Evolutionary conservation across 805 yeast genomes (phyloP), one percentile per base, ranked within the genome.

Genomic region (Torulaspora delbrueckii): DNA sequence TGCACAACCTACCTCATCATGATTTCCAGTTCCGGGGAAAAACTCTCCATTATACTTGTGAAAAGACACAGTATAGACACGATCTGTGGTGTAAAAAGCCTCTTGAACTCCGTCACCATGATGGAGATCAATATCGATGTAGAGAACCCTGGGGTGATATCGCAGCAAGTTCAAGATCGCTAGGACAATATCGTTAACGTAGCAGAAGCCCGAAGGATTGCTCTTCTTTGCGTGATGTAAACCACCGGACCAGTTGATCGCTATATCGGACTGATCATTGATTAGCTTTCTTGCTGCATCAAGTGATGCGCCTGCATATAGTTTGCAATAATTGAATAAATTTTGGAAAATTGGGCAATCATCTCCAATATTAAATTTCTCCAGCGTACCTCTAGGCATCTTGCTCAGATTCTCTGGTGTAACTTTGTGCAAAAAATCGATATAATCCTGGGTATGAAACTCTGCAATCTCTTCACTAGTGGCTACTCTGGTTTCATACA

Each of bases 71-170:
- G 96, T 87, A 87, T 85, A 86, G 30, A 88, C 96, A 37, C 96
- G 70, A 65, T 89, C 96, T 1, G 96, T 86, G 26, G 95, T 79
- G 63, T 88, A 89, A 58, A 88, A 88, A 1, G 96, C 96, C 65
- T 89, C 96, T 63, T 89, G 95, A 4, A 88, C 96, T 50, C 96
- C 96, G 65, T 88, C 96, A 26, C 96, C 96, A 61, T 88, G 96
- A 62, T 88, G 96, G 19, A 88, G 82, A 63, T 88, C 96, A 42
- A 86, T 88, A 62, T 88, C 96, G 47, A 88, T 85, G 63, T 88
- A 88, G 37, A 88, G 66, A 8, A 88, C 96, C 47, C 96, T 77
- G 24, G 96, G 88, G 64, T 86, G 90, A 60, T 82, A 83, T 48
- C 96, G 71, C 56, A 89, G 71, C 54, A 88, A 68, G 59, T 88